Evolutionary conservation across 768 basidiomycete species (phyloP).

Genomic region (Phaffia australis): DNA sequence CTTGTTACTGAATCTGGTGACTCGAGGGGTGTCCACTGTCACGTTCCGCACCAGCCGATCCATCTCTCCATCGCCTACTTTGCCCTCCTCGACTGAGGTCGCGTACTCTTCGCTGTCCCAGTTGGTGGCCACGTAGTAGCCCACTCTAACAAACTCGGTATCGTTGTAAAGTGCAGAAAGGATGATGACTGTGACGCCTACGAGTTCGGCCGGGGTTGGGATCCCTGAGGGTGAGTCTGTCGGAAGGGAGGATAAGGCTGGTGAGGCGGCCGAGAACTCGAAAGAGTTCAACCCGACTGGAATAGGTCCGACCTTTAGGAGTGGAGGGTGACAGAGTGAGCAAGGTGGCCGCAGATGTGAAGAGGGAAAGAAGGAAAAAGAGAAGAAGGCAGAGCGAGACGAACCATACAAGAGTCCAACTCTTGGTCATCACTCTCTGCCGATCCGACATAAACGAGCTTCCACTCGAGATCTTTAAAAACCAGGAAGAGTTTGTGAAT

Average conservation of each 20-base stretch:
- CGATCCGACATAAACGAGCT: slow-evolving; percentile 89
- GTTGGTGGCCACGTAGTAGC: slow-evolving; percentile 98
- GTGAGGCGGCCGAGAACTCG: slow-evolving; percentile 82
- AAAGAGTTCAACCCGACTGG: slow-evolving; percentile 96
- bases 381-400: slow-evolving; percentile 7
- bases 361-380: not conserved
- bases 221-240: slow-evolving; percentile 58
- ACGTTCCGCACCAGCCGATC: slow-evolving; percentile 69
- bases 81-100: slow-evolving; percentile 53
- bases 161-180: slow-evolving; percentile 91
- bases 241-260: slow-evolving; percentile 73
- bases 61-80: slow-evolving; percentile 57
- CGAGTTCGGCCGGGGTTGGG: slow-evolving; percentile 57
- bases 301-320: slow-evolving; percentile 66
- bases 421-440: slow-evolving; percentile 94
- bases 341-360: not conserved
- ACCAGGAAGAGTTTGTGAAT: slow-evolving; percentile 5
- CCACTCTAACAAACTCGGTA: slow-evolving; percentile 97
- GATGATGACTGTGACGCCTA: slow-evolving; percentile 94
- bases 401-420: slow-evolving; percentile 79
- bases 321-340: not conserved
- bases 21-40: slow-evolving; percentile 80
- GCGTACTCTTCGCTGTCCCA: slow-evolving; percentile 74
- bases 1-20: slow-evolving; percentile 55
- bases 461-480: slow-evolving; percentile 87